Evolutionary conservation across 2,329 filamentous ascomycete genomes (phyloP).

Genomic region (Venturiaceae sp.): DNA sequence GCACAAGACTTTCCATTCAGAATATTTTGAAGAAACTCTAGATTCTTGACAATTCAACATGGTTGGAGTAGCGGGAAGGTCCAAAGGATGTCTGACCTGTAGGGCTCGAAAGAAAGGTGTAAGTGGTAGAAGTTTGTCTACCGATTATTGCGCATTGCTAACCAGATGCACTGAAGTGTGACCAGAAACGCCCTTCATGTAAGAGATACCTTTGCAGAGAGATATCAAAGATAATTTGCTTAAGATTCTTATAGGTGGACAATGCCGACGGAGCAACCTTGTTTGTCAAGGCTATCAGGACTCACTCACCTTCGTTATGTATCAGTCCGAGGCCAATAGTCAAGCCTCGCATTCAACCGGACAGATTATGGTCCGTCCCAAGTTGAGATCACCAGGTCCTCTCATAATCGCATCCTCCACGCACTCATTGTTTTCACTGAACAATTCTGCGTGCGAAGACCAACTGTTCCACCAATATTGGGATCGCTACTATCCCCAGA

Average conservation of each 20-base stretch:
- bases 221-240: neutral
- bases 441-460: neutral
- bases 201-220: neutral
- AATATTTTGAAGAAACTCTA: neutral
- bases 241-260: neutral
- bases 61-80: conserved; percentile 4
- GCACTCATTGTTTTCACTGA: neutral
- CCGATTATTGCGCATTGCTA: neutral
- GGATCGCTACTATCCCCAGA: neutral
- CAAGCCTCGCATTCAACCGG: neutral
- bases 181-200: conserved; percentile 1
- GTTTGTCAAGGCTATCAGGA: conserved; percentile 2
- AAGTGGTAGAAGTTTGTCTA: neutral
- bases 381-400: neutral
- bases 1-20: neutral
- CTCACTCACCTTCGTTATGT: conserved; percentile 1
- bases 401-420: neutral
- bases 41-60: neutral
- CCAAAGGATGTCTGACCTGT: conserved; percentile 5
- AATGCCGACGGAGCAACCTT: conserved; percentile 4
- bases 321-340: neutral
- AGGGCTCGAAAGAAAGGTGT: conserved; percentile 5
- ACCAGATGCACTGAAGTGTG: neutral
- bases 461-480: conserved; percentile 4
- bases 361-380: neutral